Evolutionary conservation across 768 basidiomycete species (phyloP).

Genomic region (Zangia roseola): DNA sequence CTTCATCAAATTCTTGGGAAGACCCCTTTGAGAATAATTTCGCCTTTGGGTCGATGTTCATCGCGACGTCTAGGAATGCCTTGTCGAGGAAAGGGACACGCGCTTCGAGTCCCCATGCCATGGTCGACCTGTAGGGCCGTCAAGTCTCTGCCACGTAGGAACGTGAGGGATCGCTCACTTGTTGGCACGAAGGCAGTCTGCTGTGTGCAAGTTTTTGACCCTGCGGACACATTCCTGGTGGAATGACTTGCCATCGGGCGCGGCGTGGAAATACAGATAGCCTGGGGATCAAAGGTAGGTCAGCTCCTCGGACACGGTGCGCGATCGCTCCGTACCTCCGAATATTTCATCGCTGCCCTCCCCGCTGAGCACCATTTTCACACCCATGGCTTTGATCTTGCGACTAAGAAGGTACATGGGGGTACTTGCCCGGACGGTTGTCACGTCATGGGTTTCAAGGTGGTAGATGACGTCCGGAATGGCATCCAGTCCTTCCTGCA

Average conservation of each 20-base stretch:
- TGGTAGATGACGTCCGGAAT: slow-evolving; percentile 98
- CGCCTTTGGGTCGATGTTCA: slow-evolving; percentile 84
- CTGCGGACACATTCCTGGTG: slow-evolving; percentile 94
- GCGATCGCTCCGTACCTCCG: slow-evolving; percentile 58
- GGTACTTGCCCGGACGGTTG: slow-evolving; percentile 94
- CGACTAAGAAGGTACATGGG: slow-evolving; percentile 98
- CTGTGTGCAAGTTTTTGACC: slow-evolving; percentile 95
- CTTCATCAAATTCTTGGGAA: slow-evolving; percentile 70
- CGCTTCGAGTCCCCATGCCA: slow-evolving; percentile 99
- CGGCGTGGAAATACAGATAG: slow-evolving; percentile 99
- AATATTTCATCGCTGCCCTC: slow-evolving; percentile 98
- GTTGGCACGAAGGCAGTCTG: slow-evolving; percentile 97
- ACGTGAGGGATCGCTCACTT: slow-evolving; percentile 55
- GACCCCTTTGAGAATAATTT: slow-evolving; percentile 90
- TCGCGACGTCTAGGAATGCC: slow-evolving; percentile 88
- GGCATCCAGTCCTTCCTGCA: slow-evolving; percentile 96
- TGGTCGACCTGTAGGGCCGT: slow-evolving; percentile 71
- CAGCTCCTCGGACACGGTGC: slow-evolving; percentile 1
- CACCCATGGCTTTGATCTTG: slow-evolving; percentile 99
- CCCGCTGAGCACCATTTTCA: slow-evolving; percentile 98
- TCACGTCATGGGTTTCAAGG: slow-evolving; percentile 98
- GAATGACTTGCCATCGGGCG: slow-evolving; percentile 83
- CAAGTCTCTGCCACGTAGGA: background rate
- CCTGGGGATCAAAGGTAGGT: slow-evolving; percentile 45
- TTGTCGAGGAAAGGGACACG: slow-evolving; percentile 99